A percentile compares a stretch with the other conserved stretches of the same genome.
phyloP scores from a whole-genome alignment of 352 stramenopile species.

The Phytophthora pisi region DNA sequence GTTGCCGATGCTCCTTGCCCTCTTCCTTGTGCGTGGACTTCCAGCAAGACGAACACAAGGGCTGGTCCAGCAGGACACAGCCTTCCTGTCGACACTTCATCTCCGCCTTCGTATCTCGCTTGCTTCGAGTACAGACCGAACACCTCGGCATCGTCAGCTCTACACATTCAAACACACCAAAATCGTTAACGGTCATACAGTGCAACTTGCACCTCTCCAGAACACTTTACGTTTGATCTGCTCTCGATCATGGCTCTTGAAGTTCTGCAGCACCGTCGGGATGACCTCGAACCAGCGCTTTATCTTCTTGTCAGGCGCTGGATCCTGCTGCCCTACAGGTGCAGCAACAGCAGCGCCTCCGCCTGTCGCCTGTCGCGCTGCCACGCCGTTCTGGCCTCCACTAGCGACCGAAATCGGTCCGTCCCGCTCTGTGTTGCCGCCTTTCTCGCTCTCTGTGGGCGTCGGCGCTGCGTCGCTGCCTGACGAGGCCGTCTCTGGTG shows the following conservation, averaged over 20 bases:
- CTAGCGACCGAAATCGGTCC: not conserved
- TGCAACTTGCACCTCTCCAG: not conserved
- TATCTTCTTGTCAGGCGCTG: not conserved
- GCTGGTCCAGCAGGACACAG: conserved; percentile 13
- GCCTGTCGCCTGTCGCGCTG: not conserved
- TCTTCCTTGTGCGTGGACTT: conserved; percentile 18
- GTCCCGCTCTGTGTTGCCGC: not conserved
- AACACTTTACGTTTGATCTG: conserved; percentile 31
- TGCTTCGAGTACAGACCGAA: conserved; percentile 17
- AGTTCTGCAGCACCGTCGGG: conserved; percentile 34
- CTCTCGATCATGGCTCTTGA: conserved; percentile 31
- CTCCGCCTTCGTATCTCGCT: conserved; percentile 20
- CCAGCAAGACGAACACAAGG: conserved; percentile 38
- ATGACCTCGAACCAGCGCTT: conserved; percentile 46
- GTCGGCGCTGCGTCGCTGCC: conserved; percentile 8
- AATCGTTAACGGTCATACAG: no score
- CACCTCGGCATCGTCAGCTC: conserved; percentile 37
- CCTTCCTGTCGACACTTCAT: conserved; percentile 30
- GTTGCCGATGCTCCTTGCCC: conserved; percentile 25
- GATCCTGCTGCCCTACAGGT: not conserved
- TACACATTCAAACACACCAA: conserved; percentile 1
- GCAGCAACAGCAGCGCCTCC: not conserved
- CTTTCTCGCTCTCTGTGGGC: conserved; percentile 10
- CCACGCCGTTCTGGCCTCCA: not conserved
- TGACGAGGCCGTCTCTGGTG: conserved; percentile 8